Percentiles rank a stretch among this genome's conserved stretches.
phyloP scores from a whole-genome alignment of 306 rosid species.

The Cucurbita ficifolia region DNA sequence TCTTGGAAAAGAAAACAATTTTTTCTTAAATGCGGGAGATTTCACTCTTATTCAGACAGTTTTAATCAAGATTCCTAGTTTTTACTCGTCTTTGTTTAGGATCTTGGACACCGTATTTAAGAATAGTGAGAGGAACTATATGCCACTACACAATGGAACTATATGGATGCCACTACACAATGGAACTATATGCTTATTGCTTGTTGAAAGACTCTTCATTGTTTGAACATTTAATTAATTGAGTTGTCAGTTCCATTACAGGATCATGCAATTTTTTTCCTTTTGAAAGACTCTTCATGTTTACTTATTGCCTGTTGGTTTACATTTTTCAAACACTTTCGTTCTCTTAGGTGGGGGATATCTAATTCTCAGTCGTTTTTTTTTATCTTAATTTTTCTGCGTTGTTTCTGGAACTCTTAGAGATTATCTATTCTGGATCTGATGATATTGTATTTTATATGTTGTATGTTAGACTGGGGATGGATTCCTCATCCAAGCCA shows the following conservation, averaged over 20 bases:
- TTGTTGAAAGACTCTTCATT: neutral
- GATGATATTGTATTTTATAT: neutral
- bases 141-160: no score
- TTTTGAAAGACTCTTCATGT: neutral
- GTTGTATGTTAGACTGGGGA: constrained; percentile 31
- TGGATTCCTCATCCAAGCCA: constrained; percentile 83
- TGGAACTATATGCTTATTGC: neutral
- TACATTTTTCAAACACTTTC: neutral
- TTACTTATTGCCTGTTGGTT: neutral
- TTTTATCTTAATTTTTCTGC: neutral
- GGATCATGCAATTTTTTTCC: neutral
- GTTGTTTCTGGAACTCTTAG: neutral
- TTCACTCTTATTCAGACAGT: no score
- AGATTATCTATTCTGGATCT: neutral
- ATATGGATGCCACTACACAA: neutral
- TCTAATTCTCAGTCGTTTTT: neutral
- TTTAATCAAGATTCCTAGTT: no score
- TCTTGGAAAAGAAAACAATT: no score
- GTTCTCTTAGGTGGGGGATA: neutral
- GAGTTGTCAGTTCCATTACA: neutral
- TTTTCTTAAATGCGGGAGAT: no score
- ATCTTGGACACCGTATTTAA: no score
- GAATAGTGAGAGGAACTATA: no score
- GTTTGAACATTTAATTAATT: neutral
- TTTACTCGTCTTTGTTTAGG: no score